Evolutionary conservation across 352 stramenopile genomes (phyloP).

Genomic region (Phytophthora hybrid): DNA sequence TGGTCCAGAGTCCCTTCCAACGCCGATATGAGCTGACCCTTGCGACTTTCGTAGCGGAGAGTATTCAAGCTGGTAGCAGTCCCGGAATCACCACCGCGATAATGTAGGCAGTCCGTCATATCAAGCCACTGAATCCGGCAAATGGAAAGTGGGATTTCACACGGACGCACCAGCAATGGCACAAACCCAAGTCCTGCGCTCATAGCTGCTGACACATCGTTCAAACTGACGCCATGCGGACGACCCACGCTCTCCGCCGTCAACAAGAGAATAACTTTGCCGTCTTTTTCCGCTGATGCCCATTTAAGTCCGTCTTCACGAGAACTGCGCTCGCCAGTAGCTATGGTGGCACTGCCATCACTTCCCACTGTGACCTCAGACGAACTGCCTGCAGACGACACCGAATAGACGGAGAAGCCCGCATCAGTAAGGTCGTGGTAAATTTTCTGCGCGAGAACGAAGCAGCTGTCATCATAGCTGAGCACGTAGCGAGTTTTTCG

Average conservation of each 20-base stretch:
- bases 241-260: slow-evolving; percentile 78
- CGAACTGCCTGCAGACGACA: slow-evolving; percentile 16
- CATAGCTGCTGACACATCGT: slow-evolving; percentile 82
- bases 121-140: slow-evolving; percentile 87
- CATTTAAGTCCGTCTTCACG: slow-evolving; percentile 71
- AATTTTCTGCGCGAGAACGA: slow-evolving; percentile 57
- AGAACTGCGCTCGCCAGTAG: not conserved
- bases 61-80: slow-evolving; percentile 47
- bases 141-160: slow-evolving; percentile 83
- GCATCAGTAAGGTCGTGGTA: slow-evolving; percentile 56
- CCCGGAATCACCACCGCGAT: slow-evolving; percentile 27
- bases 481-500: slow-evolving; percentile 61
- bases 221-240: slow-evolving; percentile 69
- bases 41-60: slow-evolving; percentile 58
- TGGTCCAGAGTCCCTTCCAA: slow-evolving; percentile 73
- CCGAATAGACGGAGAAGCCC: slow-evolving; percentile 56
- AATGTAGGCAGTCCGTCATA: slow-evolving; percentile 72
- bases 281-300: slow-evolving; percentile 63
- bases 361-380: not conserved
- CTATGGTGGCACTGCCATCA: not conserved
- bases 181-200: slow-evolving; percentile 72
- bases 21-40: slow-evolving; percentile 63
- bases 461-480: slow-evolving; percentile 76
- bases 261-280: slow-evolving; percentile 75
- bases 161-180: slow-evolving; percentile 73